A percentile compares a stretch with the other conserved stretches of the same genome.
Evolutionary conservation across 306 rosid species (phyloP).

Genomic region (Benincasa hispida): DNA sequence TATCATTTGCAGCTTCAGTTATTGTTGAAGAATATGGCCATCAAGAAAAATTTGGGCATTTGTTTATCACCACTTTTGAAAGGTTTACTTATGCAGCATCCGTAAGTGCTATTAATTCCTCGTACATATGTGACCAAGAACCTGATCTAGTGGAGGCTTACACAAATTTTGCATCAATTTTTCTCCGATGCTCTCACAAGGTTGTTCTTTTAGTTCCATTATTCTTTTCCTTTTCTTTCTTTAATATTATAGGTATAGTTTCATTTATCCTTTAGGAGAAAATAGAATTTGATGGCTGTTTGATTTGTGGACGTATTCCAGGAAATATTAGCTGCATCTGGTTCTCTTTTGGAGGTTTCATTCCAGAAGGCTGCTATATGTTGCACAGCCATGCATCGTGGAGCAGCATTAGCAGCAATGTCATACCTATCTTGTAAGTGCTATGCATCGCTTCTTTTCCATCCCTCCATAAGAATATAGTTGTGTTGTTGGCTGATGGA

Average conservation of each 20-base stretch:
- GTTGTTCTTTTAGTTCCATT: conserved; percentile 20
- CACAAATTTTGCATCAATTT: conserved; percentile 78
- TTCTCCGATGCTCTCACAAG: conserved; percentile 64
- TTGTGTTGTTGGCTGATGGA: not conserved
- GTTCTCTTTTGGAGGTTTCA: conserved; percentile 77
- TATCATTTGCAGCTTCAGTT: conserved; percentile 64
- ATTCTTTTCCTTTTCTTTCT: not conserved
- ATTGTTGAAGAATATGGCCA: conserved; percentile 90
- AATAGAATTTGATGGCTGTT: not conserved
- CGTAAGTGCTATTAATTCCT: conserved; percentile 82
- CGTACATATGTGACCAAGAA: conserved; percentile 94
- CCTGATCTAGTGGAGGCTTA: conserved; percentile 98
- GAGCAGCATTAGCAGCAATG: conserved; percentile 96
- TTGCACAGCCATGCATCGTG: conserved; percentile 99
- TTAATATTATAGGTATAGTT: not conserved
- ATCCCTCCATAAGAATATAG: not conserved
- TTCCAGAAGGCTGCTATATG: conserved; percentile 89
- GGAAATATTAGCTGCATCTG: conserved; percentile 67
- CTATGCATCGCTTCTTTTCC: conserved; percentile 12
- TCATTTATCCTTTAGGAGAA: not conserved
- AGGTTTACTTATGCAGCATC: conserved; percentile 80
- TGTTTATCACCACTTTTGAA: conserved; percentile 72
- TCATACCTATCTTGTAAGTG: conserved; percentile 79
- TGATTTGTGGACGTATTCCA: conserved; percentile 23
- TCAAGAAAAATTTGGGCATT: conserved; percentile 62